Evolutionary conservation across 306 rosid species (phyloP).

Genomic region (Cucurbita ficifolia): DNA sequence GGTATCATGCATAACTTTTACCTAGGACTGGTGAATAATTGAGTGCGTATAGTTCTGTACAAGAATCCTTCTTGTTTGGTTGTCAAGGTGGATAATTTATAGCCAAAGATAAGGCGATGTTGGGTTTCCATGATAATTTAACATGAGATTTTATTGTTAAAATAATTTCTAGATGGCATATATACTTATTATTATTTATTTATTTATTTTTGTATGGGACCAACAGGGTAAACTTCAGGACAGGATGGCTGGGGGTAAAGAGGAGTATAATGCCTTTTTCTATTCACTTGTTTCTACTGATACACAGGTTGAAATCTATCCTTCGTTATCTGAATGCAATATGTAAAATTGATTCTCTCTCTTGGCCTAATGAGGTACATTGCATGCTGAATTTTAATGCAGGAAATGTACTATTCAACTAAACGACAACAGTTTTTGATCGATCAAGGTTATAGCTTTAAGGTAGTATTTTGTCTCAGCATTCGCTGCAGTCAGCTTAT

Average conservation of each 20-base stretch:
- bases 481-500: background rate
- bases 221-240: constrained; percentile 86
- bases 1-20: background rate
- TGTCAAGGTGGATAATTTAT: background rate
- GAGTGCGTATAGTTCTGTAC: background rate
- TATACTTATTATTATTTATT: background rate
- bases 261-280: constrained; percentile 92
- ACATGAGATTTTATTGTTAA: background rate
- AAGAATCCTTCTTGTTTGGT: background rate
- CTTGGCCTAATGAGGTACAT: background rate
- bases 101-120: too few relatives aligned
- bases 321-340: background rate
- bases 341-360: background rate
- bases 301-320: constrained; percentile 53
- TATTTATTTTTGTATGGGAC: constrained; percentile 5
- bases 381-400: constrained; percentile 14
- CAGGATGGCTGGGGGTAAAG: constrained; percentile 98
- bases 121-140: too few relatives aligned
- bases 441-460: constrained; percentile 98
- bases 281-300: constrained; percentile 96
- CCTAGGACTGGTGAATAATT: background rate
- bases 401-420: constrained; percentile 98
- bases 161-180: background rate
- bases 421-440: constrained; percentile 95
- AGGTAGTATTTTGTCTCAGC: constrained; percentile 31